Conservation (phyloP, 345 rosid species). For the Lenwebbia sp. region DNA sequence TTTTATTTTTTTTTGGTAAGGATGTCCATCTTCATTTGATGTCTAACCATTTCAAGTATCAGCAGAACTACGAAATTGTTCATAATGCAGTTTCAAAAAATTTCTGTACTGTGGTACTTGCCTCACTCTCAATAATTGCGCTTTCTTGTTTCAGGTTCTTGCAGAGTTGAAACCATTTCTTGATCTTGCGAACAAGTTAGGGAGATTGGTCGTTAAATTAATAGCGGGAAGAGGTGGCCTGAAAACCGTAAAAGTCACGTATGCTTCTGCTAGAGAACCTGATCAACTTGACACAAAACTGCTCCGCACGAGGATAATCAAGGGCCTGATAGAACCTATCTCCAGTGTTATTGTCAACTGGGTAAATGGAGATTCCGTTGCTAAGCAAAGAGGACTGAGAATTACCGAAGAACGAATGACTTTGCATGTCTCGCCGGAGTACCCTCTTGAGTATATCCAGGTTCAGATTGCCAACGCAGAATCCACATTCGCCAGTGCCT, state of each 20-base stretch:
- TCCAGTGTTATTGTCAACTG: slow-evolving; percentile 60
- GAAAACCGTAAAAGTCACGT: slow-evolving; percentile 60
- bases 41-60: no score
- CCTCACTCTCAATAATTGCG: not conserved
- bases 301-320: slow-evolving; percentile 72
- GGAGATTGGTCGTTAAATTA: slow-evolving; percentile 69
- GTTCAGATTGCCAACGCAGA: slow-evolving; percentile 68
- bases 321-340: slow-evolving; percentile 73
- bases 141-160: slow-evolving; percentile 42
- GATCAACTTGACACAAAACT: slow-evolving; percentile 83
- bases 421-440: slow-evolving; percentile 62
- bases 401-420: slow-evolving; percentile 49
- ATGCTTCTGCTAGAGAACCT: slow-evolving; percentile 65
- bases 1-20: no score
- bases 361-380: slow-evolving; percentile 69
- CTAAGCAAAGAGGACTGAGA: slow-evolving; percentile 70
- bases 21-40: no score
- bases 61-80: no score
- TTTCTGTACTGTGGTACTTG: not conserved
- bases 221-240: slow-evolving; percentile 85
- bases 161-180: slow-evolving; percentile 75
- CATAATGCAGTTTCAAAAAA: no score
- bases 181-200: slow-evolving; percentile 57
- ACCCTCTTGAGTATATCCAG: slow-evolving; percentile 52
- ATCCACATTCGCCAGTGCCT: slow-evolving; percentile 65